These are phyloP conservation scores for Elsinoe australis DNA, from an alignment of 2,329 filamentous ascomycete species.

Conservation along the genomic window DNA sequence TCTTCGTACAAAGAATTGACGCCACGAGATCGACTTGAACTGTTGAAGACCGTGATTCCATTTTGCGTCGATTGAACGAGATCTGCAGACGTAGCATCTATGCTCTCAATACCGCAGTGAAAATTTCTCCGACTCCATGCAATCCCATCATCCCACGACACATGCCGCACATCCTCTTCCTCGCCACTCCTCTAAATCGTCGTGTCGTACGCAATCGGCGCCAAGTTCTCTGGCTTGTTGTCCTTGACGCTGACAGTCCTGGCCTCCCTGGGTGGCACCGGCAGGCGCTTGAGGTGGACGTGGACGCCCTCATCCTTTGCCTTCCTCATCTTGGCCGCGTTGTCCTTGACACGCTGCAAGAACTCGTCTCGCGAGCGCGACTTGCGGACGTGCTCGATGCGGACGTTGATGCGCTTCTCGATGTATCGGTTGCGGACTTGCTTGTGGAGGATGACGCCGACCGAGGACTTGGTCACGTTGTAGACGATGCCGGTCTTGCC, in stretches of 20 bases:
- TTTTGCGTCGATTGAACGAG: conserved; percentile 11
- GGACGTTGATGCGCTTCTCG: conserved; percentile 99
- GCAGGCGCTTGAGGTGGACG: conserved; percentile 88
- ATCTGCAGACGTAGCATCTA: conserved; percentile 7
- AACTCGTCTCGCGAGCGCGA: conserved; percentile 97
- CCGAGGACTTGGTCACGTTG: conserved; percentile 97
- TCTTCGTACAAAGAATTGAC: too few species aligned
- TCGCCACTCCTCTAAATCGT: conserved; percentile 62
- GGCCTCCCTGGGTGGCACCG: conserved; percentile 69
- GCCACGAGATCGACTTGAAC: not conserved
- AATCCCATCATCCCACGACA: conserved; percentile 22
- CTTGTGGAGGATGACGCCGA: conserved; percentile 99
- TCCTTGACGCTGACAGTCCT: conserved; percentile 72
- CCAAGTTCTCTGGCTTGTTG: conserved; percentile 83
- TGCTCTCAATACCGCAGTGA: conserved; percentile 12
- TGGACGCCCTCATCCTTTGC: conserved; percentile 83
- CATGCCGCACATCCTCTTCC: conserved; percentile 30
- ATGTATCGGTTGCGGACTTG: conserved; percentile 99
- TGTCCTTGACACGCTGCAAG: conserved; percentile 90
- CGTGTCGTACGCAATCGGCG: conserved; percentile 93
- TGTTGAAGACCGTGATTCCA: conserved; percentile 5
- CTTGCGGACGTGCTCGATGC: conserved; percentile 91
- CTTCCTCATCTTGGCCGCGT: conserved; percentile 85
- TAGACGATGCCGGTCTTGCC: conserved; percentile 67
- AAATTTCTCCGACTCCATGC: conserved; percentile 17